Conservation (phyloP, 108 stramenopile genomes). For the Pseudonitzschia delicatissima region DNA sequence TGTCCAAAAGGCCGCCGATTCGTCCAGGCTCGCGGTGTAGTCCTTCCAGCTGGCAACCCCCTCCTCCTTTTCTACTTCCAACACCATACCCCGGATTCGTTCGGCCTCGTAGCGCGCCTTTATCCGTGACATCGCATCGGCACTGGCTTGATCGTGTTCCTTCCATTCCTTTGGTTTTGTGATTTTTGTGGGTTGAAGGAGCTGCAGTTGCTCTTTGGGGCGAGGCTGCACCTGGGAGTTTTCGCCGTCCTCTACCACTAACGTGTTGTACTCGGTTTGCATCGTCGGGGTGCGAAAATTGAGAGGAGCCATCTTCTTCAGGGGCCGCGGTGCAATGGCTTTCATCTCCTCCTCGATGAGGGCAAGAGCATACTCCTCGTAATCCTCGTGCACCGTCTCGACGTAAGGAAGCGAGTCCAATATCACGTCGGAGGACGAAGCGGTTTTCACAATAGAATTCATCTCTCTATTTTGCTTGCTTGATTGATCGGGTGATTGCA, state of each 20-base stretch:
- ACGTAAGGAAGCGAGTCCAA: constrained; percentile 78
- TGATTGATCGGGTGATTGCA: too few species aligned
- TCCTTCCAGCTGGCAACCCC: constrained; percentile 45
- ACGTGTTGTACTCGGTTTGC: constrained; percentile 24
- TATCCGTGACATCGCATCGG: constrained; percentile 18
- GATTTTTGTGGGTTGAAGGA: constrained; percentile 29
- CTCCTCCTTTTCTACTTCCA: constrained; percentile 58
- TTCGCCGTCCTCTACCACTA: constrained; percentile 9
- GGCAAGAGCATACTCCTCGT: constrained; percentile 73
- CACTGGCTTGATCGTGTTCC: constrained; percentile 17
- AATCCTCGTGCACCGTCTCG: constrained; percentile 65
- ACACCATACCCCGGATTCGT: constrained; percentile 46
- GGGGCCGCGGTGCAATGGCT: constrained; percentile 17
- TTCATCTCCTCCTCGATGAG: constrained; percentile 78
- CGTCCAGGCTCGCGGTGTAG: constrained; percentile 36
- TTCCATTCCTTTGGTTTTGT: constrained; percentile 14
- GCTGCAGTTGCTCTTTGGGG: constrained; percentile 1
- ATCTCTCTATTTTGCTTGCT: neutral
- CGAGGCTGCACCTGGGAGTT: neutral
- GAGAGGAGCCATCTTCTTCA: constrained; percentile 13
- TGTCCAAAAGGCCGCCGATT: constrained; percentile 21
- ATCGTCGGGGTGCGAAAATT: constrained; percentile 25
- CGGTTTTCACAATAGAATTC: neutral
- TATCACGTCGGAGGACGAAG: constrained; percentile 27
- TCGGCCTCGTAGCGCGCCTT: constrained; percentile 51